Conservation (phyloP, 139 green algal species). For the Coelastrella sp. region DNA sequence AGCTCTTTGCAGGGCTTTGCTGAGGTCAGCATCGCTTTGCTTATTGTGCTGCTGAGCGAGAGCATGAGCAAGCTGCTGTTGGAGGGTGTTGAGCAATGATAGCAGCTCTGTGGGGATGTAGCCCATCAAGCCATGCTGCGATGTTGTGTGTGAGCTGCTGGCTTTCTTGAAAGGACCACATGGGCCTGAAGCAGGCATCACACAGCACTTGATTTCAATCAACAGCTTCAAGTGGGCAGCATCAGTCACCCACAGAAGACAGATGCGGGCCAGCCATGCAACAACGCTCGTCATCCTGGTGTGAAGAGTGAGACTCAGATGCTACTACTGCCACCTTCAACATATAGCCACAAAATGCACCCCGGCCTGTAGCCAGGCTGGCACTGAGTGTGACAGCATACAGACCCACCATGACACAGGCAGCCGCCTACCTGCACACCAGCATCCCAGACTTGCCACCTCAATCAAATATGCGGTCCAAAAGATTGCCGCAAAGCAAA, state of each 20-base stretch:
- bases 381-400: background rate
- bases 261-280: background rate
- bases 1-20: background rate
- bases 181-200: background rate
- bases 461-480: conserved; percentile 29
- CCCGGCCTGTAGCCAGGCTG: background rate
- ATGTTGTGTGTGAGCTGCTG: background rate
- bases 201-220: too few relatives aligned
- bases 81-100: background rate
- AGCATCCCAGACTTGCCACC: background rate
- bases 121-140: background rate
- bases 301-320: too few relatives aligned
- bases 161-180: conserved; percentile 2
- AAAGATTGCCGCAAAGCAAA: background rate
- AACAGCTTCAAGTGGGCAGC: background rate
- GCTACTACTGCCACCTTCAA: too few relatives aligned
- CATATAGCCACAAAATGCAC: background rate
- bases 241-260: background rate
- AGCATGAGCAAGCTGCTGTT: background rate
- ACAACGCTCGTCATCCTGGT: background rate
- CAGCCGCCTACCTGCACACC: conserved; percentile 7
- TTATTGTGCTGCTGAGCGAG: background rate
- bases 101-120: background rate
- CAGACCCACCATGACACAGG: background rate
- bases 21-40: background rate